phyloP scores from a whole-genome alignment of 1,284 basidiomycete species.

The Fomitopsis schrenkii region DNA sequence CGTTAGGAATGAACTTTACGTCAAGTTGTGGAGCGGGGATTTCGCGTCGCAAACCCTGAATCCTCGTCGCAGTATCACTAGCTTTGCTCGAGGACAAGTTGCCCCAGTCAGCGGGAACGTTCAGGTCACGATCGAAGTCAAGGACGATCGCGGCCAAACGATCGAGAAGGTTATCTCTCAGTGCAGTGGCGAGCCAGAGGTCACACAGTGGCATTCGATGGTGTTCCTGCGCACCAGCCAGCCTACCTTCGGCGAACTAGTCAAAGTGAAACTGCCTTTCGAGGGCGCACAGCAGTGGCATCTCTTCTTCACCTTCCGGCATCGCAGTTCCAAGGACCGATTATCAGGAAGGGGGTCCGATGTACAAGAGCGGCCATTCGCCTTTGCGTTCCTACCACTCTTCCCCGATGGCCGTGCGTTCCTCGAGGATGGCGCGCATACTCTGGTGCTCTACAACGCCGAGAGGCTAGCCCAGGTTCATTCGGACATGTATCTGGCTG shows the following conservation, averaged over 20 bases:
- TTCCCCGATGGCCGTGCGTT: constrained; percentile 79
- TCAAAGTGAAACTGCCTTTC: constrained; percentile 81
- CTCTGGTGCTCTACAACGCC: constrained; percentile 77
- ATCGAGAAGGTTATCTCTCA: constrained; percentile 77
- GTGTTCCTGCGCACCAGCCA: constrained; percentile 84
- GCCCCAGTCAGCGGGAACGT: constrained; percentile 65
- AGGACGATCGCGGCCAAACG: constrained; percentile 68
- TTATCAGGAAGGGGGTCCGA: constrained; percentile 36
- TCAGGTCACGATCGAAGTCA: constrained; percentile 90
- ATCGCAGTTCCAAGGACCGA: constrained; percentile 60
- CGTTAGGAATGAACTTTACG: constrained; percentile 90
- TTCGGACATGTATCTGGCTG: constrained; percentile 68
- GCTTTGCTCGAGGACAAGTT: constrained; percentile 54
- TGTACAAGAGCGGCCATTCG: constrained; percentile 73
- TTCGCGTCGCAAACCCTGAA: constrained; percentile 55
- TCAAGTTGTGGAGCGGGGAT: constrained; percentile 91
- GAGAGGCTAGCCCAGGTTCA: constrained; percentile 62
- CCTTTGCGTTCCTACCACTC: constrained; percentile 89
- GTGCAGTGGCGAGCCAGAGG: constrained; percentile 80
- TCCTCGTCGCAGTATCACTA: constrained; percentile 59
- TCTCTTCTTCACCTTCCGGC: constrained; percentile 91
- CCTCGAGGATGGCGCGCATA: constrained; percentile 89
- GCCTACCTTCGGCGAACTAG: constrained; percentile 90
- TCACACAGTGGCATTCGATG: constrained; percentile 85
- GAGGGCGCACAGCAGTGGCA: constrained; percentile 79